Evolutionary conservation across 192 early-diverging fungal species (phyloP).

Genomic region (Backusella luteola): DNA sequence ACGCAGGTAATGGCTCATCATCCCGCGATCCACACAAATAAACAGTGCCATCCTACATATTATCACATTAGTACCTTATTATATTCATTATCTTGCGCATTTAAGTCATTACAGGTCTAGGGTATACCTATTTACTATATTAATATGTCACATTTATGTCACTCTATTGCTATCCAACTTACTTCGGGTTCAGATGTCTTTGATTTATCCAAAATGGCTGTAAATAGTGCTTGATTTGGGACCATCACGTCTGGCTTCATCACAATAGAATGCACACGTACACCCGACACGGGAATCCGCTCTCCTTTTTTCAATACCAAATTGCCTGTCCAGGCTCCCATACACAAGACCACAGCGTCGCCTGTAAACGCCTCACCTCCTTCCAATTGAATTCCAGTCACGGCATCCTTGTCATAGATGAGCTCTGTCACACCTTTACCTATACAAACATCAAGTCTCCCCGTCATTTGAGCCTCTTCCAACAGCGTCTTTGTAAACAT

Average conservation of each 20-base stretch:
- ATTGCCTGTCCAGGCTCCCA: conserved; percentile 45
- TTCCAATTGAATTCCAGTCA: conserved; percentile 30
- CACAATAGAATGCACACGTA: conserved; percentile 42
- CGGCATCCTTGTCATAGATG: neutral
- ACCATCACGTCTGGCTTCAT: conserved; percentile 15
- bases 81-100: neutral
- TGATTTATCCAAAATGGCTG: conserved; percentile 22
- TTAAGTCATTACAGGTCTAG: neutral
- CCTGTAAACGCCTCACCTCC: conserved; percentile 23
- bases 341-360: conserved; percentile 39
- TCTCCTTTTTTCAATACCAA: conserved; percentile 18
- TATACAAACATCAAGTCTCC: conserved; percentile 22
- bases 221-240: conserved; percentile 39
- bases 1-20: conserved; percentile 27
- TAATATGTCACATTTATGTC: neutral
- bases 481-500: conserved; percentile 38
- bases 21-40: conserved; percentile 44
- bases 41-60: conserved; percentile 39
- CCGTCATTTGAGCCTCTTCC: conserved; percentile 29
- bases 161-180: neutral
- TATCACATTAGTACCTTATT: no score
- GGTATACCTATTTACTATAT: neutral
- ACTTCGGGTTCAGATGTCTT: conserved; percentile 40
- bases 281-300: conserved; percentile 32
- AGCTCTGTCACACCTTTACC: conserved; percentile 22